Percentiles rank a stretch among this genome's conserved stretches.
phyloP scores from a whole-genome alignment of 352 stramenopile species.

The Phytophthora pinifolia region DNA sequence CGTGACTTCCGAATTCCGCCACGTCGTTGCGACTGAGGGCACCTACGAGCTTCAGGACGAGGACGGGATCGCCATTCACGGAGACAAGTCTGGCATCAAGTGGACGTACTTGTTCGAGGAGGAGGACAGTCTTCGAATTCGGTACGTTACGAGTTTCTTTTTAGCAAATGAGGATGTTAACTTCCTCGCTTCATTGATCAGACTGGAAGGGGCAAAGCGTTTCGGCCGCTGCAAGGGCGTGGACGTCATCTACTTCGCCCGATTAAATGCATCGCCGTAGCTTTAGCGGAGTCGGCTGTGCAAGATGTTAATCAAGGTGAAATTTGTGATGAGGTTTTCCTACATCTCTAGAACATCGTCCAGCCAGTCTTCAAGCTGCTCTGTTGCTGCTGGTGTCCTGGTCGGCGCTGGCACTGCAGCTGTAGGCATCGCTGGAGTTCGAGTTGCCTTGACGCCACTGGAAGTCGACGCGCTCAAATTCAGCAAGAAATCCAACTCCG shows the following conservation, averaged over 20 bases:
- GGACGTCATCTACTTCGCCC: constrained; percentile 78
- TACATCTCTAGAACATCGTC: constrained; percentile 58
- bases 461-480: constrained; percentile 35
- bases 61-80: constrained; percentile 36
- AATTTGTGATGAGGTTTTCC: constrained; percentile 10
- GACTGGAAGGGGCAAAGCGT: constrained; percentile 69
- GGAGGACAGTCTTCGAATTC: constrained; percentile 55
- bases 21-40: constrained; percentile 50
- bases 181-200: constrained; percentile 12
- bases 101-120: constrained; percentile 78
- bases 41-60: constrained; percentile 34
- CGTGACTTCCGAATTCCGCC: constrained; percentile 52
- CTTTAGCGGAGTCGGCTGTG: neutral
- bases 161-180: neutral
- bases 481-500: constrained; percentile 45
- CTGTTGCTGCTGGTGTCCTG: constrained; percentile 15
- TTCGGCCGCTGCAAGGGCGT: constrained; percentile 81
- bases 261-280: constrained; percentile 14
- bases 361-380: constrained; percentile 72
- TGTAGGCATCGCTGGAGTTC: constrained; percentile 1
- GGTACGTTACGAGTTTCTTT: constrained; percentile 24
- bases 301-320: constrained; percentile 6
- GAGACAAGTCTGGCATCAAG: constrained; percentile 51
- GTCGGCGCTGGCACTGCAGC: constrained; percentile 4
- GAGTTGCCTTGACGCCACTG: constrained; percentile 2